phyloP scores from a whole-genome alignment of 2,329 filamentous ascomycete species.

The Diplocarpon mali region DNA sequence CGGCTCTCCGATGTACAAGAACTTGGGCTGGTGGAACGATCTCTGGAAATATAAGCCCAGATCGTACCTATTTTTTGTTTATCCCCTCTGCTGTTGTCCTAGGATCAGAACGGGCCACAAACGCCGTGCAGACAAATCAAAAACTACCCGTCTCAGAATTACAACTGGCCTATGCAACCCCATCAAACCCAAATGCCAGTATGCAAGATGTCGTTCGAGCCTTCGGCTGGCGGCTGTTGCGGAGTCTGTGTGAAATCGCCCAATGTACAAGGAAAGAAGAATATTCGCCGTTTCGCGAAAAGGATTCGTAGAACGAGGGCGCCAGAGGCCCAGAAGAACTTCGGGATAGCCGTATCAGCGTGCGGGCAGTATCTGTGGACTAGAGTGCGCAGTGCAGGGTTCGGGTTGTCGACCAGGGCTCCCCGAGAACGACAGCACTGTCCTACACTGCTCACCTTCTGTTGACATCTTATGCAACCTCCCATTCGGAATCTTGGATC shows the following conservation, averaged over 20 bases:
- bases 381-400: not conserved
- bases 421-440: not conserved
- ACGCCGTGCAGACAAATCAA: constrained; percentile 16
- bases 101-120: constrained; percentile 9
- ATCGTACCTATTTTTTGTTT: constrained; percentile 16
- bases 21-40: constrained; percentile 1
- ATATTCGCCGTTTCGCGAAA: too few relatives aligned
- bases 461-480: constrained; percentile 19
- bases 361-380: not conserved
- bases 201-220: constrained; percentile 14
- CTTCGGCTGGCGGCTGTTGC: constrained; percentile 6
- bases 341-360: not conserved
- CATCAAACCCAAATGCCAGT: constrained; percentile 13
- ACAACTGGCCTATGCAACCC: constrained; percentile 16
- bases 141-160: constrained; percentile 13
- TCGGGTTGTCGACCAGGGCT: not conserved
- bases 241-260: constrained; percentile 6
- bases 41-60: constrained; percentile 9
- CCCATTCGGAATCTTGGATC: constrained; percentile 25
- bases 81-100: constrained; percentile 8
- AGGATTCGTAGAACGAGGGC: too few relatives aligned
- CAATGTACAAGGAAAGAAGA: constrained; percentile 17
- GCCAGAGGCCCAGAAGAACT: too few relatives aligned
- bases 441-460: not conserved
- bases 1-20: constrained; percentile 3